Evolutionary conservation across 305 asterid species (phyloP).

Genomic region (Andrographis paniculata): DNA sequence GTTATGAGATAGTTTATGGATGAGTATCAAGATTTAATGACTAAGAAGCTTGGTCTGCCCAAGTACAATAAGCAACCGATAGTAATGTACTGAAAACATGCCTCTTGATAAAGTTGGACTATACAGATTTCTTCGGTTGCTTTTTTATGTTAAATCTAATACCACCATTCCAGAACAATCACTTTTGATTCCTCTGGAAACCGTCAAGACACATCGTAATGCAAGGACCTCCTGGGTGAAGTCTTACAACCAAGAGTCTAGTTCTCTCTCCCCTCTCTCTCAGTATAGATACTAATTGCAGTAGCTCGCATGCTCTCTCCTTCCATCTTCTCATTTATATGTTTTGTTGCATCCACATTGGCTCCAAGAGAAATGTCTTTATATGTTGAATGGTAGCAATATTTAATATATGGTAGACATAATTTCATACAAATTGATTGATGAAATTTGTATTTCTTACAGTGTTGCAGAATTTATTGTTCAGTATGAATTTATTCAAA

Average conservation of each 20-base stretch:
- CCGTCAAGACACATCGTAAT: slow-evolving; percentile 78
- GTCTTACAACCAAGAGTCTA: slow-evolving; percentile 76
- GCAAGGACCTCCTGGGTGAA: slow-evolving; percentile 92
- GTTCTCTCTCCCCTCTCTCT: background rate
- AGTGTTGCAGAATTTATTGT: no score
- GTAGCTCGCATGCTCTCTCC: no score
- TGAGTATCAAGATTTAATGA: slow-evolving; percentile 87
- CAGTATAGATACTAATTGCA: no score
- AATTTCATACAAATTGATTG: no score
- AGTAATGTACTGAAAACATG: slow-evolving; percentile 91
- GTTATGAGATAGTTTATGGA: slow-evolving; percentile 92
- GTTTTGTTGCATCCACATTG: no score
- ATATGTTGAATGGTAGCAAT: no score
- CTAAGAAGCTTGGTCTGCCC: slow-evolving; percentile 78
- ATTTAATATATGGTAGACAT: no score
- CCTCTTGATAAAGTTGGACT: slow-evolving; percentile 96
- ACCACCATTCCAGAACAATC: slow-evolving; percentile 46
- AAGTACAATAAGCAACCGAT: slow-evolving; percentile 85
- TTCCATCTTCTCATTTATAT: no score
- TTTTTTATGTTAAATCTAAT: slow-evolving; percentile 78
- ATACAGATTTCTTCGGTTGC: slow-evolving; percentile 92
- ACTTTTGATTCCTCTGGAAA: slow-evolving; percentile 69
- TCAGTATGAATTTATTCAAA: no score
- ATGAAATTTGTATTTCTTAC: no score
- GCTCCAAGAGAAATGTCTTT: no score